Evolutionary conservation across 371 early-diverging fungal genomes (phyloP).

Genomic region (Scutellospora calospora): DNA sequence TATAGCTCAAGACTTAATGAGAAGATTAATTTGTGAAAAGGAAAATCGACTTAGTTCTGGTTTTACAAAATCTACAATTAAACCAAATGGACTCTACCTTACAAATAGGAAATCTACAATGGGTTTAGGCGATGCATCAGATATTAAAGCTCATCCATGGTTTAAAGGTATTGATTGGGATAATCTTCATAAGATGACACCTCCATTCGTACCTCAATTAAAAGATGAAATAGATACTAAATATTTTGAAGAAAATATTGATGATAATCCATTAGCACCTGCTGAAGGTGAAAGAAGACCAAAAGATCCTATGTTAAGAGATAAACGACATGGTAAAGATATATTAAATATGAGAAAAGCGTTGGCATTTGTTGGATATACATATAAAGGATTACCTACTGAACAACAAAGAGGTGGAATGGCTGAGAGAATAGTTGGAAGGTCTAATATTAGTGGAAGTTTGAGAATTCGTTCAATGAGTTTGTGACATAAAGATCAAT

Average conservation of each 20-base stretch:
- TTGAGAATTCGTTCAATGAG: conserved; percentile 38
- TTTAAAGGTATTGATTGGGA: conserved; percentile 82
- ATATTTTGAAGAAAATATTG: conserved; percentile 70
- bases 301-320: conserved; percentile 48
- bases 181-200: conserved; percentile 61
- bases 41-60: conserved; percentile 57
- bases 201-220: conserved; percentile 72
- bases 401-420: conserved; percentile 40
- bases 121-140: conserved; percentile 33
- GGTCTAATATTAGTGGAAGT: conserved; percentile 20
- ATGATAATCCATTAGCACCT: conserved; percentile 58
- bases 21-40: conserved; percentile 60
- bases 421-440: conserved; percentile 28
- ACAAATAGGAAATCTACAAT: conserved; percentile 41
- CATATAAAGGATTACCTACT: conserved; percentile 57
- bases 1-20: conserved; percentile 64
- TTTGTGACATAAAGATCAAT: conserved; percentile 3
- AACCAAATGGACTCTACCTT: conserved; percentile 63
- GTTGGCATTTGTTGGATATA: conserved; percentile 71
- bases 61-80: conserved; percentile 42
- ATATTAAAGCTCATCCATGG: conserved; percentile 80
- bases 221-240: conserved; percentile 60
- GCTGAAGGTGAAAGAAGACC: conserved; percentile 53
- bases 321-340: conserved; percentile 55
- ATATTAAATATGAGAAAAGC: conserved; percentile 65